Conservation (phyloP, 768 basidiomycete genomes). For the Leccinellum rugosiceps region DNA sequence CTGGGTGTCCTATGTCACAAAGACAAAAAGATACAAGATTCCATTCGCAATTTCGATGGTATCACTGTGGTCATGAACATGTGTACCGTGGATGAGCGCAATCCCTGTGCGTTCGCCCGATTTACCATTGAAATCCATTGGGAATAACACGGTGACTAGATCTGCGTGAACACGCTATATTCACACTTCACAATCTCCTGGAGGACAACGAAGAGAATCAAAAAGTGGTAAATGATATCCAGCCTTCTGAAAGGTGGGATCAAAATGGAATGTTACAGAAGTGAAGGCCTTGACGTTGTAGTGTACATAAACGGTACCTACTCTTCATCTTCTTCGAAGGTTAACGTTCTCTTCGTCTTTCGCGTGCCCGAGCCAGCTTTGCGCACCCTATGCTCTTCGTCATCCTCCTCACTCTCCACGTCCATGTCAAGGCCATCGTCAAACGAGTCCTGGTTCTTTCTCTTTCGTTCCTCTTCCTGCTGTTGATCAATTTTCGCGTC, state of each 20-base stretch:
- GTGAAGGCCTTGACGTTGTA: constrained; percentile 12
- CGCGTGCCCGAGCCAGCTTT: constrained; percentile 51
- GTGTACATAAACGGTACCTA: constrained; percentile 14
- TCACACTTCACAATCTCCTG: constrained; percentile 77
- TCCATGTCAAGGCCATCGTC: constrained; percentile 57
- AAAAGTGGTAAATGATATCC: constrained; percentile 68
- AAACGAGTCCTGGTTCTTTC: constrained; percentile 30
- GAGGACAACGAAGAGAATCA: constrained; percentile 79
- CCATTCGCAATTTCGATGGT: constrained; percentile 65
- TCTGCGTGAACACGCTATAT: constrained; percentile 88
- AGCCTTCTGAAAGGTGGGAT: constrained; percentile 58
- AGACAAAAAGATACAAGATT: constrained; percentile 67
- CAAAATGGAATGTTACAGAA: constrained; percentile 49
- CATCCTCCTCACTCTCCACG: constrained; percentile 69
- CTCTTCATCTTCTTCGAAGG: constrained; percentile 58
- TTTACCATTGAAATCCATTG: background rate
- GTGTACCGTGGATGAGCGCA: constrained; percentile 87
- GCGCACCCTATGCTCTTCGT: constrained; percentile 67
- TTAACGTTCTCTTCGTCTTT: constrained; percentile 50
- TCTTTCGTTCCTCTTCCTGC: constrained; percentile 52
- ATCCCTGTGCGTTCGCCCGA: constrained; percentile 70
- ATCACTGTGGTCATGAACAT: constrained; percentile 82
- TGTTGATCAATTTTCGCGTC: constrained; percentile 62
- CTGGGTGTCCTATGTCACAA: constrained; percentile 75
- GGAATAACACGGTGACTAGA: constrained; percentile 37